Base-by-base conservation (phyloP, 805 yeast genomes). In the Myxozyma sirexii region DNA sequence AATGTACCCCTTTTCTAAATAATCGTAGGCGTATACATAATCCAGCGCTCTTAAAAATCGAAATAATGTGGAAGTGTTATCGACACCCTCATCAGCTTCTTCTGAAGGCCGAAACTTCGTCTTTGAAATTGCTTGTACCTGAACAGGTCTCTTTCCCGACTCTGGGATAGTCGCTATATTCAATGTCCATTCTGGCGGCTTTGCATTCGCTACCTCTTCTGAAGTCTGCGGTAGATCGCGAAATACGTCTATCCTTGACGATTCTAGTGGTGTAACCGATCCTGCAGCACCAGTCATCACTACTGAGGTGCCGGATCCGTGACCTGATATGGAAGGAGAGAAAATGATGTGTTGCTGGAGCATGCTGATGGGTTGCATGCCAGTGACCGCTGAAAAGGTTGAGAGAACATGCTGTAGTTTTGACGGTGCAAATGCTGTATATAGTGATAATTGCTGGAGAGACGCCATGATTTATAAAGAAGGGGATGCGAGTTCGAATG, bases 131-230 rank as follows among this genome's bases (percentile, higher is more conserved):
- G 50, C 24, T 49, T 61, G 65, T 12, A 57, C 62, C 23, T 54
- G 59, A 19, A 60, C 64, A 12, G 56, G 41, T 31, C 72, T 69
- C 21, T 71, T 69, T 27, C 77, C 77, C 0, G 77, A 73, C 61
- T 76, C 79, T 1, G 79, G 79, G 44, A 74, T 69, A 54, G 75
- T 76, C 19, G 63, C 59, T 29, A 74, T 62, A 21, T 68, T 67
- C 41, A 75, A 52, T 5, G 64, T 57, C 76, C 76, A 73, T 7
- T 61, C 45, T 21, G 62, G 49, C 10, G 49, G 19, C 21, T 10
- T 26, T 15, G 43, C 52, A 24, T 33, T 37, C 15, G 21, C 52
- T 24, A 24, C 23, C 26, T 21, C 38, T 21, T 43, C 27, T 15
- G 48, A 26, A 4, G 38, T 12, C 15, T 33, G 29, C 19, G 53